A percentile compares a stretch with the other conserved stretches of the same genome.
Evolutionary conservation across 164 flowering plant species (phyloP).

Genomic region (Houttuynia cordata): DNA sequence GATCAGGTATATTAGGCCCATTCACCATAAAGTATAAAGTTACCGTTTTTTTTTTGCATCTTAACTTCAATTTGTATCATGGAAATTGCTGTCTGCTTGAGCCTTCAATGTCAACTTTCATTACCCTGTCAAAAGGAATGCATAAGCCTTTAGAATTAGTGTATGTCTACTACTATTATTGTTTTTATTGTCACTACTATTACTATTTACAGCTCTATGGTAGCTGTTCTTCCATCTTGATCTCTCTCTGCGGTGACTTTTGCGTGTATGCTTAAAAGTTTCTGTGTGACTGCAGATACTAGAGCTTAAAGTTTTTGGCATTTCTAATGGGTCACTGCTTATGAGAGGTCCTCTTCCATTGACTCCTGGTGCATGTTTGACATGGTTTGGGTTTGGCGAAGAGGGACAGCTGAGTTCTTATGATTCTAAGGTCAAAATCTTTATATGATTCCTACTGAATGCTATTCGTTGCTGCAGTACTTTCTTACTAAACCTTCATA

Average conservation of each 20-base stretch:
- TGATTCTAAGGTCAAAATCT: slow-evolving; percentile 74
- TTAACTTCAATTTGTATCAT: no score
- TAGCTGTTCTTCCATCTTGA: neutral
- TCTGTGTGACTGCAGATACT: slow-evolving; percentile 47
- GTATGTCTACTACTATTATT: no score
- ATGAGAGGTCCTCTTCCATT: slow-evolving; percentile 59
- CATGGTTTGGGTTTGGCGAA: slow-evolving; percentile 95
- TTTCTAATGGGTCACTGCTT: slow-evolving; percentile 44
- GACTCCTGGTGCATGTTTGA: slow-evolving; percentile 69
- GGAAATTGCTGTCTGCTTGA: no score
- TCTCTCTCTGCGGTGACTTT: neutral
- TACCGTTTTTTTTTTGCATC: neutral
- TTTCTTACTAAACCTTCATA: neutral
- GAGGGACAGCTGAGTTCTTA: slow-evolving; percentile 82
- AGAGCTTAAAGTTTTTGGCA: slow-evolving; percentile 58
- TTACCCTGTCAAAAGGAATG: no score
- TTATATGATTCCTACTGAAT: neutral
- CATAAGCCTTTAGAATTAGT: no score
- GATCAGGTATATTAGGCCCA: slow-evolving; percentile 53
- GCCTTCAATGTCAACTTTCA: no score
- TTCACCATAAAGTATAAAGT: neutral
- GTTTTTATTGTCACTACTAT: no score
- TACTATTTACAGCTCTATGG: no score
- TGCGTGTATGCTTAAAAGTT: neutral
- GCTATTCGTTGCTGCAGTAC: neutral